phyloP scores from a whole-genome alignment of 2,329 filamentous ascomycete genomes.

The Ceratocystis cubensis region DNA sequence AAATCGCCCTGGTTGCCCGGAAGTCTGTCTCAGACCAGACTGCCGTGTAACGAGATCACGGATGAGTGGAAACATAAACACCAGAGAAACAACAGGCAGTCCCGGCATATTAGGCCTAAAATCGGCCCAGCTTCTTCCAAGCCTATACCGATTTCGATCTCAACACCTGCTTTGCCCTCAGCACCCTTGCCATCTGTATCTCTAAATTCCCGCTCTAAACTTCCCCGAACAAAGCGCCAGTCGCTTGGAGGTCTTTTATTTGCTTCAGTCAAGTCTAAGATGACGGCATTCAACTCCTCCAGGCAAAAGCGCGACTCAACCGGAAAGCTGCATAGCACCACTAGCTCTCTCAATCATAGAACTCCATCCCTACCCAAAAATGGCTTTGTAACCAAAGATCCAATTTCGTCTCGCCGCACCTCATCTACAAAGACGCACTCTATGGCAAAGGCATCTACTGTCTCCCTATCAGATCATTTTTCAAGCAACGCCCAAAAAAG shows the following conservation, averaged over 20 bases:
- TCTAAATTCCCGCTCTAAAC: neutral
- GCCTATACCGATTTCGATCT: neutral
- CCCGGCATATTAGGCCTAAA: neutral
- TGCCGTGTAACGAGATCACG: constrained; percentile 15
- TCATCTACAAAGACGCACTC: neutral
- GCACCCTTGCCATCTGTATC: neutral
- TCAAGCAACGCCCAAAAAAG: neutral
- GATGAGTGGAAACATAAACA: constrained; percentile 8
- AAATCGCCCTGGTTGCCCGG: neutral
- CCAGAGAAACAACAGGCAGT: neutral
- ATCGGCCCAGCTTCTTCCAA: neutral
- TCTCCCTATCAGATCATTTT: neutral
- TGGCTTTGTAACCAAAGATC: neutral
- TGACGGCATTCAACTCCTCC: constrained; percentile 10
- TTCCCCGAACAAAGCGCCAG: constrained; percentile 6
- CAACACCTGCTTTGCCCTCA: constrained; percentile 3
- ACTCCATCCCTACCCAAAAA: neutral
- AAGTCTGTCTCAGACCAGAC: constrained; percentile 6
- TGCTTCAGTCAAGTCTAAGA: constrained; percentile 19
- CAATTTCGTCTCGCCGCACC: neutral
- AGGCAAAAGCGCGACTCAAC: constrained; percentile 1
- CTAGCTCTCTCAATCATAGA: neutral
- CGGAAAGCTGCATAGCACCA: neutral
- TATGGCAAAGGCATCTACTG: neutral
- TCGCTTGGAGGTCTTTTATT: constrained; percentile 17